phyloP scores from a whole-genome alignment of 2,329 filamentous ascomycete genomes.

The Karstenula rhodostoma region DNA sequence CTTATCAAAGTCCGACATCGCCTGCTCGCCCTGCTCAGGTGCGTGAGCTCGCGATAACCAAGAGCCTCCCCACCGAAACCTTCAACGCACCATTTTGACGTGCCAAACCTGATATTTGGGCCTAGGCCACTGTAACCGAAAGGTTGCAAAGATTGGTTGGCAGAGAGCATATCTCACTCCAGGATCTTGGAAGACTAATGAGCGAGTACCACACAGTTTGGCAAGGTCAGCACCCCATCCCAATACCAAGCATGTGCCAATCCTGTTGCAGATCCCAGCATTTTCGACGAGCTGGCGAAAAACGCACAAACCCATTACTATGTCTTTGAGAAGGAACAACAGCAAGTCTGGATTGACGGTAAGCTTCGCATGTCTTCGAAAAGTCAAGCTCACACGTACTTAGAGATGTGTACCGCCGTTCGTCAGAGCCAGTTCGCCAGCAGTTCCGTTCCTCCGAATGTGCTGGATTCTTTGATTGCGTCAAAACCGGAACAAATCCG shows the following conservation, averaged over 20 bases:
- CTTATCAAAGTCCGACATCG: background rate
- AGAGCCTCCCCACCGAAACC: background rate
- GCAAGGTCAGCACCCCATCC: background rate
- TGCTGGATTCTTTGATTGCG: slow-evolving; percentile 3
- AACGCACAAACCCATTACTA: background rate
- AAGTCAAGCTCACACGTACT: background rate
- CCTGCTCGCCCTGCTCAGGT: background rate
- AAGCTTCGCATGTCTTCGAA: background rate
- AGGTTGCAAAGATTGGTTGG: slow-evolving; percentile 8
- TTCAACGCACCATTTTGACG: background rate
- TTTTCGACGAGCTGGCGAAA: slow-evolving; percentile 1
- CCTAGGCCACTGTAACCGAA: slow-evolving; percentile 4
- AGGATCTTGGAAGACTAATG: slow-evolving; percentile 6
- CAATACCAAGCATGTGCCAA: background rate
- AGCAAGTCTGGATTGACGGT: slow-evolving; percentile 3
- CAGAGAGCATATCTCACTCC: slow-evolving; percentile 3
- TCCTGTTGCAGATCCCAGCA: background rate
- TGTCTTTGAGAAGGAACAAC: background rate
- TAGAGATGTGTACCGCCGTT: slow-evolving; percentile 5
- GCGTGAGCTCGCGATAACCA: background rate
- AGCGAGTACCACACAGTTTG: slow-evolving; percentile 11
- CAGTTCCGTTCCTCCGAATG: slow-evolving; percentile 1
- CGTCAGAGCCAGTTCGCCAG: background rate
- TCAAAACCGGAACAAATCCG: slow-evolving; percentile 1
- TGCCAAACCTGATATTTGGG: background rate